These are phyloP conservation scores for Clonostachys solani DNA, from an alignment of 2,329 filamentous ascomycete genomes.

Conservation along the genomic window DNA sequence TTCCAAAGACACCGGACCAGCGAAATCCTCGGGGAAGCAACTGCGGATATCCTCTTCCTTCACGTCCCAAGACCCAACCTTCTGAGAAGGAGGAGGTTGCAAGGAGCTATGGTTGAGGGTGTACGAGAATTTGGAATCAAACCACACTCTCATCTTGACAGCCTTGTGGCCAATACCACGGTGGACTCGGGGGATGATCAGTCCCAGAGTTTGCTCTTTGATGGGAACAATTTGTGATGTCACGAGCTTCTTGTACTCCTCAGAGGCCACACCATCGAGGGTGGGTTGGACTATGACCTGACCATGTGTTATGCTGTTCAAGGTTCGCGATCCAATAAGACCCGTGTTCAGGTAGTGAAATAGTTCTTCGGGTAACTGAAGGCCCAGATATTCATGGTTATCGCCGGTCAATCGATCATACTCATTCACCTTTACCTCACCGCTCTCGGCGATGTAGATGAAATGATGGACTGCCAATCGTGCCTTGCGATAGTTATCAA, in stretches of 20 bases:
- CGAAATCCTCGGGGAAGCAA: slow-evolving; percentile 35
- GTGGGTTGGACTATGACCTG: slow-evolving; percentile 79
- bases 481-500: slow-evolving; percentile 82
- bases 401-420: slow-evolving; percentile 72
- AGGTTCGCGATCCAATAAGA: slow-evolving; percentile 71
- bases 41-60: slow-evolving; percentile 51
- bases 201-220: slow-evolving; percentile 70
- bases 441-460: slow-evolving; percentile 73
- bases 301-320: slow-evolving; percentile 78
- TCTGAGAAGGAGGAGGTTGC: slow-evolving; percentile 41
- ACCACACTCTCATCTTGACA: slow-evolving; percentile 80
- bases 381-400: slow-evolving; percentile 85
- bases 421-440: slow-evolving; percentile 72
- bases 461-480: slow-evolving; percentile 85
- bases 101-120: slow-evolving; percentile 58
- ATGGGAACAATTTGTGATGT: slow-evolving; percentile 69
- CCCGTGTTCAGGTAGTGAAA: slow-evolving; percentile 87
- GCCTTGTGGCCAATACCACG: slow-evolving; percentile 79
- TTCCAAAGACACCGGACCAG: slow-evolving; percentile 45
- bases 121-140: slow-evolving; percentile 63
- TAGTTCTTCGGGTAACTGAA: slow-evolving; percentile 83
- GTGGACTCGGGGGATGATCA: slow-evolving; percentile 76
- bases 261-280: slow-evolving; percentile 74
- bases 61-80: slow-evolving; percentile 66
- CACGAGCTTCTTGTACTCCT: slow-evolving; percentile 77